Percentiles rank a stretch among this genome's conserved stretches.
phyloP scores from a whole-genome alignment of 2,329 filamentous ascomycete species.

The Talaromyces sp. region DNA sequence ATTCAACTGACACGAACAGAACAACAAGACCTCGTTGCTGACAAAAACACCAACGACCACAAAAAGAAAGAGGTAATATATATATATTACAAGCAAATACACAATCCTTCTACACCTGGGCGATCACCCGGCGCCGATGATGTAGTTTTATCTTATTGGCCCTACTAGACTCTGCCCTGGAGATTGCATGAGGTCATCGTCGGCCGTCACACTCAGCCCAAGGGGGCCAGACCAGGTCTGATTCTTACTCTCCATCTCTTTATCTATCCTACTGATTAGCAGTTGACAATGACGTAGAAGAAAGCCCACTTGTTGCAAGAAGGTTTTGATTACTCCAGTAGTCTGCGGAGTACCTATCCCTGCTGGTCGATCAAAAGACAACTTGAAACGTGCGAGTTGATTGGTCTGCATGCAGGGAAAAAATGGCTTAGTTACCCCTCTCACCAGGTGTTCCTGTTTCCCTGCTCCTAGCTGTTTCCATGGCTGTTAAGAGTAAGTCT shows the following conservation, averaged over 20 bases:
- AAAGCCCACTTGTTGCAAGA: background rate
- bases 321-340: background rate
- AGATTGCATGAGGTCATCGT: background rate
- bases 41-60: background rate
- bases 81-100: background rate
- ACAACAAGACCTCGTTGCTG: background rate
- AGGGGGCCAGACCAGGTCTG: background rate
- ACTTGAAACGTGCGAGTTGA: background rate
- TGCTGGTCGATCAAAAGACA: background rate
- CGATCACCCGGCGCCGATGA: background rate
- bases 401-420: background rate
- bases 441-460: background rate
- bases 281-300: background rate
- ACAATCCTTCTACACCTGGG: background rate
- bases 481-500: background rate
- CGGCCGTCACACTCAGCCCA: background rate
- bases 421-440: background rate
- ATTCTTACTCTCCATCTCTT: background rate
- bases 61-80: background rate
- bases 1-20: background rate
- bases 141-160: slow-evolving; percentile 4
- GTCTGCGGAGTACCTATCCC: background rate
- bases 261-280: background rate
- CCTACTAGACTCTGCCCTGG: background rate
- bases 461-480: background rate